Evolutionary conservation across 1,284 basidiomycete genomes (phyloP).

Genomic region (Marasmius sp.): DNA sequence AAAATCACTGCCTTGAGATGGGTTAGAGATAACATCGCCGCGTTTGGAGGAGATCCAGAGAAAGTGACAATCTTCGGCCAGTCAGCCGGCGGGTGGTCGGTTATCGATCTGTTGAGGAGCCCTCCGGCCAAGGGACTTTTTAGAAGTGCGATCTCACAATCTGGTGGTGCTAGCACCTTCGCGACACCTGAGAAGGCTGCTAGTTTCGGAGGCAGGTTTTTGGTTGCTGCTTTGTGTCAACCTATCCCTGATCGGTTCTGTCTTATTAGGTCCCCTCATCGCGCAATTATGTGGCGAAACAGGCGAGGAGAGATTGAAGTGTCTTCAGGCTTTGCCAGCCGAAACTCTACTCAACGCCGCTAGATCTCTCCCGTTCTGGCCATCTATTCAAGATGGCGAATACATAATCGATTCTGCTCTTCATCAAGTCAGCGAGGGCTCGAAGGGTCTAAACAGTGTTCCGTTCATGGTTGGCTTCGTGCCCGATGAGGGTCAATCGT

Average conservation of each 20-base stretch:
- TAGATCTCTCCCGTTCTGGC: constrained; percentile 5
- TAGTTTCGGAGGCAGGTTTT: no score
- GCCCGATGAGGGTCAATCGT: constrained; percentile 23
- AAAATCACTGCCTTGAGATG: constrained; percentile 38
- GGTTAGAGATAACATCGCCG: constrained; percentile 30
- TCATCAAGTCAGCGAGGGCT: constrained; percentile 14
- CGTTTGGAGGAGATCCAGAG: constrained; percentile 19
- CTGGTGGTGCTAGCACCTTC: constrained; percentile 9
- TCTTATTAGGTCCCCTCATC: constrained; percentile 9
- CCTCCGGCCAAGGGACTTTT: constrained; percentile 13
- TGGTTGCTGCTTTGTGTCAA: no score
- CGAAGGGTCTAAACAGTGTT: constrained; percentile 17
- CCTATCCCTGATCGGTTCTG: neutral
- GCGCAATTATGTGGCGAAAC: constrained; percentile 11
- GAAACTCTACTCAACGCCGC: constrained; percentile 17
- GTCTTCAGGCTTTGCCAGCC: constrained; percentile 16
- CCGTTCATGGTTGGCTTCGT: constrained; percentile 19
- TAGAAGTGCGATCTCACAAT: constrained; percentile 6
- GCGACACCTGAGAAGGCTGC: neutral
- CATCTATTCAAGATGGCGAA: constrained; percentile 12
- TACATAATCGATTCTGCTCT: constrained; percentile 14
- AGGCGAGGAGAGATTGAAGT: constrained; percentile 12
- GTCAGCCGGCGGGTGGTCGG: constrained; percentile 13
- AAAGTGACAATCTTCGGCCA: constrained; percentile 16
- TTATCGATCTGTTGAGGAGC: constrained; percentile 12